Evolutionary conservation across 345 rosid species (phyloP), one percentile per base, ranked within the genome.

Genomic region (Alliaria petiolata): DNA sequence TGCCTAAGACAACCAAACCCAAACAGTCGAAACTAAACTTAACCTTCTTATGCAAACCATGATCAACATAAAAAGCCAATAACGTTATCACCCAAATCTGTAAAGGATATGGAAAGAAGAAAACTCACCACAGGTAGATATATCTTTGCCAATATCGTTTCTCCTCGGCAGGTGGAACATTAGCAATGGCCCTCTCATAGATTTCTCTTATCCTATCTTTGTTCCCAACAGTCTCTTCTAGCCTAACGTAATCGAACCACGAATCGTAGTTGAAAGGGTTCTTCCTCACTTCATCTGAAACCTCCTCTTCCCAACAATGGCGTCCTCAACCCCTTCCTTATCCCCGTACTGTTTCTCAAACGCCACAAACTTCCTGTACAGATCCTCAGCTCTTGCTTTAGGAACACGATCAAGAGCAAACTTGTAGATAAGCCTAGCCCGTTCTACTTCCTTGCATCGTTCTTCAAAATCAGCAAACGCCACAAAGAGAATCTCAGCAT

Each of bases 121-220:
- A n/a, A n/a, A 73, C 89, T 79, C 76, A 89, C 98, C 61, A 59
- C 1, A 59, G 46, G 11, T 59, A 59, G 13, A 59, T 59, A 16
- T 59, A 59, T 59, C 64, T 59, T 39, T 38, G 64, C 64, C 64
- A 59, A 12, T 38, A 59, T 13, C 64, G 64, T 39, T 59, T 59
- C 64, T 59, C 47, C 6, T 59, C 12, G 6, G 46, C 64, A 14
- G 47, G 64, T 39, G 64, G 47, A 22, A 59, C 16, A 59, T 59
- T 59, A 38, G 47, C 64, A 59, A 38, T 22, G 22, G 47, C 64
- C 19, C 64, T 59, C 47, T 59, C 47, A 25, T 59, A 59, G 2
- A 59, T 22, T 5, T 59, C 47, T 39, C 64, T 38, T 0, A 59
- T 7, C 64, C 47, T 60, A 14, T 60, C 65, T 5, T 40, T 60